A percentile compares a stretch with the other conserved stretches of the same genome.
Conservation (phyloP, 306 rosid species). For the Malus fusca region DNA sequence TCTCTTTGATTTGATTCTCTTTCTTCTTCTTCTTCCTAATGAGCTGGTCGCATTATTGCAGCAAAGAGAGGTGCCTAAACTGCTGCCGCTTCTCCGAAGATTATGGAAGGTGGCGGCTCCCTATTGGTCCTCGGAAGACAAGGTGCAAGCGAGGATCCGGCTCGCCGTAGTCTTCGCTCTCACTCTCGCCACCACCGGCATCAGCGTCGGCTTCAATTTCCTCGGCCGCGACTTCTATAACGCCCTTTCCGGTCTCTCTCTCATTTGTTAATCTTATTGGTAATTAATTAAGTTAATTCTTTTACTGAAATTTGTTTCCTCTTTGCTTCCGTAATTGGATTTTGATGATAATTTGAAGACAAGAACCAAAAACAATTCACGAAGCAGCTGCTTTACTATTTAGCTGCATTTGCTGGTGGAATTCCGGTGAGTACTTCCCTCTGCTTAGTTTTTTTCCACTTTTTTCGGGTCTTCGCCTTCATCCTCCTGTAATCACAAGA, state of each 20-base stretch:
- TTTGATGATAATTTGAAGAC: constrained; percentile 32
- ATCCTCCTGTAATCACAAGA: constrained; percentile 9
- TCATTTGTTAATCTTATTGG: background rate
- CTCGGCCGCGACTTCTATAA: constrained; percentile 95
- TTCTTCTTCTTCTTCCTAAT: background rate
- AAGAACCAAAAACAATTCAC: constrained; percentile 94
- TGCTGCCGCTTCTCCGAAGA: constrained; percentile 50
- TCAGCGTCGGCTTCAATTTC: constrained; percentile 91
- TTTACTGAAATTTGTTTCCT: background rate
- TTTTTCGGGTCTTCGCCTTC: constrained; percentile 8
- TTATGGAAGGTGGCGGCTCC: constrained; percentile 97
- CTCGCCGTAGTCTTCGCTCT: constrained; percentile 84
- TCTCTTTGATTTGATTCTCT: background rate
- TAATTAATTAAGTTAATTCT: background rate
- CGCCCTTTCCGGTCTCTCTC: constrained; percentile 58
- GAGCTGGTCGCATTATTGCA: background rate
- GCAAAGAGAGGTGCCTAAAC: constrained; percentile 50
- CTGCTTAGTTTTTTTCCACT: constrained; percentile 31
- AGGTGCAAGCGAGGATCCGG: constrained; percentile 63
- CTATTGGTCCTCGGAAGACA: constrained; percentile 82
- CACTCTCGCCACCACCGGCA: constrained; percentile 87
- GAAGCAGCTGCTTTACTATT: constrained; percentile 83
- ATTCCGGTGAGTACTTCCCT: constrained; percentile 97
- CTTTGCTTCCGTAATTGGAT: background rate
- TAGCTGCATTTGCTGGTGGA: constrained; percentile 90